These are phyloP conservation scores for Lupinus albus DNA, from an alignment of 306 rosid species.

Conservation along the genomic window DNA sequence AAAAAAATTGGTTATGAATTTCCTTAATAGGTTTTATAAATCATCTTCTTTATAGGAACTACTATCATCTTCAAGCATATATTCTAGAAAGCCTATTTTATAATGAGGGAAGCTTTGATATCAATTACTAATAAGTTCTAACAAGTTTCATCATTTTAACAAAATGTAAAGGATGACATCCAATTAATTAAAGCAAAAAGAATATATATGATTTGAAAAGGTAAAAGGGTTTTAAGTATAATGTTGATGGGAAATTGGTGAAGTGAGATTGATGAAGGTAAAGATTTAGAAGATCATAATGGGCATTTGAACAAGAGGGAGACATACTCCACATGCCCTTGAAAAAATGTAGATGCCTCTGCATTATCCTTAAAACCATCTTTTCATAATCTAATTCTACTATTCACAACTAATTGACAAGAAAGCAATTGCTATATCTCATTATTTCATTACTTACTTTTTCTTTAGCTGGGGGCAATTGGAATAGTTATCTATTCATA, in stretches of 20 bases:
- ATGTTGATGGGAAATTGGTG: conserved; percentile 58
- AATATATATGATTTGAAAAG: neutral
- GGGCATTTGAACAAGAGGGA: conserved; percentile 54
- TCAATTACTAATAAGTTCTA: conserved; percentile 30
- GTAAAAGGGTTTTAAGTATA: conserved; percentile 23
- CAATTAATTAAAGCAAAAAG: conserved; percentile 44
- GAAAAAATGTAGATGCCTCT: conserved; percentile 59
- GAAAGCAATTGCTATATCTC: conserved; percentile 41
- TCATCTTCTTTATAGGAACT: conserved; percentile 20
- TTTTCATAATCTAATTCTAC: conserved; percentile 43
- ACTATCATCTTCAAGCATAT: conserved; percentile 27
- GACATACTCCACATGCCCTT: conserved; percentile 74
- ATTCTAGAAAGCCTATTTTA: conserved; percentile 23
- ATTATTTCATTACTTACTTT: conserved; percentile 20
- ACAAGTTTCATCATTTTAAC: conserved; percentile 45
- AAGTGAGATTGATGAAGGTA: conserved; percentile 47
- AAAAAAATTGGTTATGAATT: too few species aligned
- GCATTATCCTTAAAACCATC: conserved; percentile 46
- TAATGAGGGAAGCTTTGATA: conserved; percentile 39
- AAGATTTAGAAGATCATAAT: conserved; percentile 51
- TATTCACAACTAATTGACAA: conserved; percentile 62
- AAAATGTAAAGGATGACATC: conserved; percentile 46
- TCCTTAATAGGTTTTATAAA: conserved; percentile 41
- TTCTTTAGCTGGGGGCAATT: conserved; percentile 23
- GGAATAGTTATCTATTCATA: conserved; percentile 1